Evolutionary conservation across 2,329 filamentous ascomycete genomes (phyloP).

Genomic region (Stachybotrys elegans): DNA sequence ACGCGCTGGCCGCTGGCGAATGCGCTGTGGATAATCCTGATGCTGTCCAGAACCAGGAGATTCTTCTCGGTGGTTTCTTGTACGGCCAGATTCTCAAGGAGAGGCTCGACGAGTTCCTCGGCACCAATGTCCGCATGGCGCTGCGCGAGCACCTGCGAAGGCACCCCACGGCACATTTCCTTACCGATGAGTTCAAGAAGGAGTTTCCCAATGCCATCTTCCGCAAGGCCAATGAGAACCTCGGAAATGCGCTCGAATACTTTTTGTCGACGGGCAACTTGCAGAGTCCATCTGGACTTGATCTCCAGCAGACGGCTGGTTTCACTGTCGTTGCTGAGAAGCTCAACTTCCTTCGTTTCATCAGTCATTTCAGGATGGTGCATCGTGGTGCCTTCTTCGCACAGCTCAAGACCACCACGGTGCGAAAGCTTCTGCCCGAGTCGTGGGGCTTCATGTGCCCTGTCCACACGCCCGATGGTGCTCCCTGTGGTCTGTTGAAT

Average conservation of each 20-base stretch:
- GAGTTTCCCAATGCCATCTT: constrained; percentile 79
- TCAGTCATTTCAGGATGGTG: constrained; percentile 98
- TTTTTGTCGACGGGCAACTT: constrained; percentile 96
- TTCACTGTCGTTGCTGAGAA: constrained; percentile 98
- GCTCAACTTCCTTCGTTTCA: constrained; percentile 97
- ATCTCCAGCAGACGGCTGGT: constrained; percentile 89
- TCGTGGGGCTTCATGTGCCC: constrained; percentile 98
- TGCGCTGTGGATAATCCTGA: constrained; percentile 94
- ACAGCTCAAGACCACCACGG: constrained; percentile 92
- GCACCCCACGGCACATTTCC: constrained; percentile 64
- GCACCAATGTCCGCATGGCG: constrained; percentile 43
- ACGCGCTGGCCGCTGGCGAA: constrained; percentile 86
- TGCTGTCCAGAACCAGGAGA: constrained; percentile 93
- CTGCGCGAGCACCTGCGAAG: constrained; percentile 54
- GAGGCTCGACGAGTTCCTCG: constrained; percentile 81
- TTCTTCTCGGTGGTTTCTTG: constrained; percentile 85
- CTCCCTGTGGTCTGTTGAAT: constrained; percentile 89
- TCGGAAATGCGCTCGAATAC: constrained; percentile 85
- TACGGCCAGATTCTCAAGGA: constrained; percentile 97
- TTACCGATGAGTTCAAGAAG: constrained; percentile 68
- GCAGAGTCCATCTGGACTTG: constrained; percentile 82
- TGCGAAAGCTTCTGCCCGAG: constrained; percentile 90
- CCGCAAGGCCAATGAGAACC: constrained; percentile 76
- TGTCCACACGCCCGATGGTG: constrained; percentile 94
- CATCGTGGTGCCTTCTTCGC: constrained; percentile 99